Evolutionary conservation across 257 asterid genomes (phyloP).

Genomic region (Rauvolfia tetraphylla): DNA sequence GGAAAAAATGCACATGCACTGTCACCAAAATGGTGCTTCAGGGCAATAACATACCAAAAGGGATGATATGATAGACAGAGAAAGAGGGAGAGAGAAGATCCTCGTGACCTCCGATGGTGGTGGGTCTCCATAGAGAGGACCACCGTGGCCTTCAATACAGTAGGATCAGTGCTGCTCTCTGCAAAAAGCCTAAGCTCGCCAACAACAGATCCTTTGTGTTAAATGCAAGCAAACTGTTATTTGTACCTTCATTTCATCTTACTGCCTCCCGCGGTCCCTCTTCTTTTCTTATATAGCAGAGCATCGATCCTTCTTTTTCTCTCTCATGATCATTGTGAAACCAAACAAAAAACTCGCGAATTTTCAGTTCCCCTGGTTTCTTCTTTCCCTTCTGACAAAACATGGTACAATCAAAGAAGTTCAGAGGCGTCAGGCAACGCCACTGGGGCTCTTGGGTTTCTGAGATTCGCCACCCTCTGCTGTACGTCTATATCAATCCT

Average conservation of each 20-base stretch:
- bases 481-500: slow-evolving; percentile 21
- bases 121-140: slow-evolving; percentile 8
- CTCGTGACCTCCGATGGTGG: not conserved
- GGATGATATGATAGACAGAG: not conserved
- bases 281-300: not conserved
- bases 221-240: not conserved
- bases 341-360: not conserved
- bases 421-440: slow-evolving; percentile 70
- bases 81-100: not conserved
- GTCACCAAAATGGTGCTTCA: slow-evolving; percentile 11
- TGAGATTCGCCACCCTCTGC: slow-evolving; percentile 61
- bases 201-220: slow-evolving; percentile 13
- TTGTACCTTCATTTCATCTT: not conserved
- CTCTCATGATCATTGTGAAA: not conserved
- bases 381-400: slow-evolving; percentile 13
- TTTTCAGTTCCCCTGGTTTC: slow-evolving; percentile 1
- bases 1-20: slow-evolving; percentile 25
- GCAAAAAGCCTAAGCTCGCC: slow-evolving; percentile 16
- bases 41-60: slow-evolving; percentile 12
- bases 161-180: not conserved
- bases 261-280: too few species aligned
- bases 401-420: slow-evolving; percentile 54
- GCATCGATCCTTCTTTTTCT: not conserved
- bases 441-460: slow-evolving; percentile 77
- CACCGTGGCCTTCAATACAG: not conserved